Evolutionary conservation across 2,329 filamentous ascomycete genomes (phyloP), one percentile per base, ranked within the genome.

Genomic region (Penicillium fuscoglaucum): DNA sequence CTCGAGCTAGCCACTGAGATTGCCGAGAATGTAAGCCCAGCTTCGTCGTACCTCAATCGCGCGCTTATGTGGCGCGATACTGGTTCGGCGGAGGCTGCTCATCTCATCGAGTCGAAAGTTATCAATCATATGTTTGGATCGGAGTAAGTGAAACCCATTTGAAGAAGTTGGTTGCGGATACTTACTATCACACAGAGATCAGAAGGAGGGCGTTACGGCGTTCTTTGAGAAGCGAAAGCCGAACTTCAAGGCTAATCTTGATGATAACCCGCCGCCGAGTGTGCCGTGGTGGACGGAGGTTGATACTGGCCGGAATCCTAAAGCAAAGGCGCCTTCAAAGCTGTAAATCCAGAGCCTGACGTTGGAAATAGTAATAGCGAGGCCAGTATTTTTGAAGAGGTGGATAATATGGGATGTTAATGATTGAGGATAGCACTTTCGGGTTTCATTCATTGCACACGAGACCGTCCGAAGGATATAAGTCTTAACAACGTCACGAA

Each of bases 261-360:
- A 85, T 24, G 78, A 82, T 33, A 83, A 89, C 69, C 79, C 81
- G 9, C 86, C 88, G 2, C 72, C 73, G 0, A 80, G 79, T 15
- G 89, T 86, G 73, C 89, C 87, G 0, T 91, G 88, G 88, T 90
- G 88, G 87, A 75, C 81, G 48, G 81, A 83, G 13, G 72, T 85
- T 49, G 77, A 84, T 68, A 78, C 79, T 29, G 68, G 68, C 3
- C 60, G 62, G 6, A 63, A 58, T 55, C 59, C 64, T 4, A 70
- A 61, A 41, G 61, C 58, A 8, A 68, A 67, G 15, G 50, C 57
- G 28, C 24, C 41, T 7, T 67, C 68, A 10, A 72, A 71, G 54
- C 43, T 71, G 60, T 72, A 67, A 44, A 37, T 51, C 6, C 17
- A 31, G 15, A 19, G 17, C 13, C 2, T n/a, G 33, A 13, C 5